Base-by-base conservation (phyloP, 2,329 filamentous ascomycete species). In the Penicillium sumatraense region DNA sequence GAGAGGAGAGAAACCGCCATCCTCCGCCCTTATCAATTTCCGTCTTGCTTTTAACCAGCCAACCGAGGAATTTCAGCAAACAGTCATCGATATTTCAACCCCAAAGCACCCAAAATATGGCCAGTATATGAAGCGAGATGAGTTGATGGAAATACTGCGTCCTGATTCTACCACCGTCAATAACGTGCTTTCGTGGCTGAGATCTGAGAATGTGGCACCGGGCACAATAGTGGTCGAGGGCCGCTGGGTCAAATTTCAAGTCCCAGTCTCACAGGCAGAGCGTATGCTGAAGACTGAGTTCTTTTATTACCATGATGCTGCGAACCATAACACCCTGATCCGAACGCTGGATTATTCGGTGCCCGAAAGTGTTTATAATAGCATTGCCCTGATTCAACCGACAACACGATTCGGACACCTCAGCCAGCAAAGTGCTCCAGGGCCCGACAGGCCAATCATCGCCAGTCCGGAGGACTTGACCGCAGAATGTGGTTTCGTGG, bases 301-400 rank as follows among this genome's bases (percentile, higher is more conserved):
- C 68, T 78, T 77, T 54, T 79, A 80, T 60, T 89, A 84, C 65
- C 76, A 80, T 56, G 79, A 82, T 60, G 64, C 73, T 11, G 70
- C 73, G 11, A 74, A 71, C 18, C 67, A 74, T 11, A 65, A 71
- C 9, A 72, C 75, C 35, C 80, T 77, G 61, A 77, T 88, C 35
- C 80, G 86, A 40, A 80, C 82, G 5, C 71, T 83, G 14, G 74
- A 79, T 44, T 90, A 89, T 71, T 88, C 84, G 0, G 79, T 89
- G 1, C 88, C 87, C 0, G 75, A 76, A 48, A 70, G 78, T 0
- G 70, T 89, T 7, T 77, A 79, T 49, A 64, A 75, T 40, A 78
- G 85, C 62, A 78, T 89, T 54, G 82, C 84, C 54, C 78, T 88
- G 66, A 83, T 89, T 46, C 84, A 88, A 68, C 86, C 86, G 1